Percentiles rank a stretch among this genome's conserved stretches.
Conservation (phyloP, 306 rosid genomes). For the Prunus kanzakura region DNA sequence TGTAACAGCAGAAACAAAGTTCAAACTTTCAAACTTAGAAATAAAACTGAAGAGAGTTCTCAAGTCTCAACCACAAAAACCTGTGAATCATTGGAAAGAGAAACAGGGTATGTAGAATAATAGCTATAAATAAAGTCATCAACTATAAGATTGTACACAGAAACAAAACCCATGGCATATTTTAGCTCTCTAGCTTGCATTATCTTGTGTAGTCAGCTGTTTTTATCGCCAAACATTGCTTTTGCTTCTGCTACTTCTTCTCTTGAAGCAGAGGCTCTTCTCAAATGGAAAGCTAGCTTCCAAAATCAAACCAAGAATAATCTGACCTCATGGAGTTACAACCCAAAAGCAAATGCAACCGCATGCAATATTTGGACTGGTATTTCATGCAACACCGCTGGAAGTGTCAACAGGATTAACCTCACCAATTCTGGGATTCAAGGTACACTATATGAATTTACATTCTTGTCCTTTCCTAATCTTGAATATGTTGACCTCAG, state of each 20-base stretch:
- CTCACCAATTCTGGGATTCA: constrained; percentile 8
- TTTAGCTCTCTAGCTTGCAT: too few species aligned
- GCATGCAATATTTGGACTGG: constrained; percentile 21
- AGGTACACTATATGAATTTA: constrained; percentile 20
- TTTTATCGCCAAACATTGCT: not conserved
- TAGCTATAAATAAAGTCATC: too few species aligned
- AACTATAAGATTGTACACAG: too few species aligned
- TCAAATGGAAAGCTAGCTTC: not conserved
- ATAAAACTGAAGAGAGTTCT: too few species aligned
- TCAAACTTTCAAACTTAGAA: too few species aligned
- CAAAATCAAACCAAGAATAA: not conserved
- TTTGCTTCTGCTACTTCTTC: not conserved
- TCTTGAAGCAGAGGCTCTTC: not conserved
- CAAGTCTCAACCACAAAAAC: too few species aligned
- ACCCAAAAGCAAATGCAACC: not conserved
- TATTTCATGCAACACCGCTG: constrained; percentile 12
- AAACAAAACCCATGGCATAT: too few species aligned
- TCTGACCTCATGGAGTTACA: not conserved
- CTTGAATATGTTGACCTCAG: constrained; percentile 19
- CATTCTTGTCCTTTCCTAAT: constrained; percentile 13
- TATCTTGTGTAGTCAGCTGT: not conserved
- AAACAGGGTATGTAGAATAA: too few species aligned
- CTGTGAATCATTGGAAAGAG: too few species aligned
- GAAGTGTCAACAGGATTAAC: constrained; percentile 13
- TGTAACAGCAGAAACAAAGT: too few species aligned